Evolutionary conservation across 169 alveolate genomes (phyloP), one percentile per base, ranked within the genome.

Genomic region (Eimeria maxima): DNA sequence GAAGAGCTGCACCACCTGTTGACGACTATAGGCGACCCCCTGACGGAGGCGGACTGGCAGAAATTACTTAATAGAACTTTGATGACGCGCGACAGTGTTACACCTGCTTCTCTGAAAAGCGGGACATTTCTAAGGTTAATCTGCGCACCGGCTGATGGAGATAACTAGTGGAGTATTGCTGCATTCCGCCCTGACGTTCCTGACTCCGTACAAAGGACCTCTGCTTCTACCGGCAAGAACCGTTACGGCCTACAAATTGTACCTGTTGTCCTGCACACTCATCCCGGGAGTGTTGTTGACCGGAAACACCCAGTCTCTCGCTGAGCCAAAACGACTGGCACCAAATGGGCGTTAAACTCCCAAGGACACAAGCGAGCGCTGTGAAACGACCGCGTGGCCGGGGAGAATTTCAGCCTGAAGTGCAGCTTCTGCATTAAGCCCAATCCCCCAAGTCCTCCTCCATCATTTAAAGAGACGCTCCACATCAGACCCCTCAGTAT

Each of bases 1-100:
- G 81, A 60, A 65, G 94, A 87, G 74, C 22, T 87, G 94, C 81
- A 45, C 14, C 94, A 87, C 44, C 94, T 87, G 20, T 16, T 87
- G 67, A 65, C 83, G 18, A 87, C 94, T 27, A 67, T 87, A 3
- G 94, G 94, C 3, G 94, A 87, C 3, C 78, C 78, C 8, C 81
- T 87, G 24, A 22, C 53, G 1, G 83, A 87, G 44, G 83, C 67
- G n/a, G 94, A 87, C 13, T 87, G 94, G 94, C 94, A 87, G 33
- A 87, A 24, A 18, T 55, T 87, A 33, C 65, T 87, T 27, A 87
- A 24, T 8, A 42, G 67, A 24, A 87, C 94, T 27, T 87, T 87
- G 47, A 60, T 47, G 10, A 65, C 94, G 47, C 94, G 81, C 24
- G 94, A 60, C 4, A n/a, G 94, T 53, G 94, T 74, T 65, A 60